phyloP scores from a whole-genome alignment of 768 basidiomycete genomes.

The Amanita subjunquillea region DNA sequence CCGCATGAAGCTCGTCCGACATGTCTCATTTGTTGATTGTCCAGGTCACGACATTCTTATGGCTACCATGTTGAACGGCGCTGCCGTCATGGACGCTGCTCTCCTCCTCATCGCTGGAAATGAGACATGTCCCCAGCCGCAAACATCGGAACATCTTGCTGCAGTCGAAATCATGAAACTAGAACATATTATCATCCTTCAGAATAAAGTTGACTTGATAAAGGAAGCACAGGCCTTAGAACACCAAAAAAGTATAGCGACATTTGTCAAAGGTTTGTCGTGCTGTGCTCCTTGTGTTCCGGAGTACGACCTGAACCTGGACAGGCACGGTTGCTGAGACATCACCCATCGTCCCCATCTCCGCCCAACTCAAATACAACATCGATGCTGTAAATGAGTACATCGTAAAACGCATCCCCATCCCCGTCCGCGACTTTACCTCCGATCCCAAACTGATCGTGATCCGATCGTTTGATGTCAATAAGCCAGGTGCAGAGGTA shows the following conservation, averaged over 20 bases:
- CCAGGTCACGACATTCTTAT: slow-evolving; percentile 99
- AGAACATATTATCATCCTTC: slow-evolving; percentile 93
- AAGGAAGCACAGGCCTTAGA: slow-evolving; percentile 91
- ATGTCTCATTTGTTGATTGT: slow-evolving; percentile 98
- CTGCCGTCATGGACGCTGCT: slow-evolving; percentile 99
- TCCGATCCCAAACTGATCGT: slow-evolving; percentile 92
- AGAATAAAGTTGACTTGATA: slow-evolving; percentile 98
- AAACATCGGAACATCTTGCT: slow-evolving; percentile 96
- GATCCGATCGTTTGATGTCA: slow-evolving; percentile 98
- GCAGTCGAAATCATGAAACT: slow-evolving; percentile 99
- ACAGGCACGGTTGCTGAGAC: slow-evolving; percentile 93
- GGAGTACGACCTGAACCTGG: background rate
- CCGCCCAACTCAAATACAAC: slow-evolving; percentile 97
- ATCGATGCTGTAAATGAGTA: slow-evolving; percentile 99
- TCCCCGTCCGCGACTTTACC: slow-evolving; percentile 88
- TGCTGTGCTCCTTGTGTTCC: background rate
- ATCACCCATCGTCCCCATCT: slow-evolving; percentile 98
- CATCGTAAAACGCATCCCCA: slow-evolving; percentile 93
- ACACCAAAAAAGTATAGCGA: slow-evolving; percentile 90
- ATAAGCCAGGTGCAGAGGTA: slow-evolving; percentile 96
- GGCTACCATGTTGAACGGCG: slow-evolving; percentile 99
- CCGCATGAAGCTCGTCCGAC: slow-evolving; percentile 85
- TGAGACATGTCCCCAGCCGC: slow-evolving; percentile 98
- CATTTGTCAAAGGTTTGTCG: slow-evolving; percentile 83
- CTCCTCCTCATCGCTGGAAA: slow-evolving; percentile 93